Conservation (phyloP, 148 eudicot species). For the Vaccinium darrowii region DNA sequence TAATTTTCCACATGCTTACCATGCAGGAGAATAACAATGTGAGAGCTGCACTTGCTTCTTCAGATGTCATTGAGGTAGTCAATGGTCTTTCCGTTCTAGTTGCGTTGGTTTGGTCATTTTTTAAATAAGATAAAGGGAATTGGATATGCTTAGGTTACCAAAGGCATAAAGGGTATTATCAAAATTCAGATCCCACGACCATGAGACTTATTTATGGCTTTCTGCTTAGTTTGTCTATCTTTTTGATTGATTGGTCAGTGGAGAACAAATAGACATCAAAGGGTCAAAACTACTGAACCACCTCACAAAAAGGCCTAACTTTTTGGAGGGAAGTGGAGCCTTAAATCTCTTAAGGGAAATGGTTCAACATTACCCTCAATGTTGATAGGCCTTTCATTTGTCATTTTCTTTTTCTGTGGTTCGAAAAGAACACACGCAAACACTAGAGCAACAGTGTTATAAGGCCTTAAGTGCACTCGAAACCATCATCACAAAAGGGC, state of each 20-base stretch:
- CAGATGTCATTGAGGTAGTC: constrained; percentile 77
- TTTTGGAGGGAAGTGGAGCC: background rate
- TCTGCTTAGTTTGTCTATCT: background rate
- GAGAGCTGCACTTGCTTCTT: constrained; percentile 62
- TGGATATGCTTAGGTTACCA: background rate
- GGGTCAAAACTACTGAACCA: background rate
- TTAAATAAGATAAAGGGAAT: background rate
- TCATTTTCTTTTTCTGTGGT: background rate
- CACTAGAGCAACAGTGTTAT: background rate
- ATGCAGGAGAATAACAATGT: constrained; percentile 75
- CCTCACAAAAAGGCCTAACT: background rate
- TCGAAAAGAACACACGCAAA: background rate
- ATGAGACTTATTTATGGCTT: background rate
- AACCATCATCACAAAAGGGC: background rate
- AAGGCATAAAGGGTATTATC: background rate
- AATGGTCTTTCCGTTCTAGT: background rate
- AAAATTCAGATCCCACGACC: background rate
- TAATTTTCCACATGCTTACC: constrained; percentile 1
- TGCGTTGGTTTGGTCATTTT: background rate
- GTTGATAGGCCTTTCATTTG: background rate
- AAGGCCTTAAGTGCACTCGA: background rate
- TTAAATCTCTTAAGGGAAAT: background rate
- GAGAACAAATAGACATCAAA: background rate
- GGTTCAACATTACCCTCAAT: background rate
- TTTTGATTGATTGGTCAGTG: background rate